These are phyloP conservation scores for Citrullus colocynthis DNA, from an alignment of 306 rosid genomes.

Conservation along the genomic window DNA sequence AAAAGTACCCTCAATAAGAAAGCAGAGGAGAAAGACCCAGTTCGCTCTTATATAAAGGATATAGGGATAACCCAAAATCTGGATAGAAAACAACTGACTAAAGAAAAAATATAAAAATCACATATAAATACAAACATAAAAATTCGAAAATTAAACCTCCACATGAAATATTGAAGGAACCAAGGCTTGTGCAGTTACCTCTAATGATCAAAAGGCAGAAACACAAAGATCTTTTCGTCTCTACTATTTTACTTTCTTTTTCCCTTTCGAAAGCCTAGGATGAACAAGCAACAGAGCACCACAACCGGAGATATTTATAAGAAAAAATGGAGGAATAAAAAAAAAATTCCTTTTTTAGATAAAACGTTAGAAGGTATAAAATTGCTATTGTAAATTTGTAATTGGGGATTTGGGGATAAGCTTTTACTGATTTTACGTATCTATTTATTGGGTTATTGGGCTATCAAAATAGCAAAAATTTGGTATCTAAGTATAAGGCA, in stretches of 20 bases:
- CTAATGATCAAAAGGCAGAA: conserved; percentile 16
- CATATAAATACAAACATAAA: neutral
- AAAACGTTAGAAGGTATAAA: neutral
- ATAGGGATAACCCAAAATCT: conserved; percentile 35
- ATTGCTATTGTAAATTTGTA: neutral
- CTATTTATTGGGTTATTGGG: neutral
- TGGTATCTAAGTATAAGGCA: neutral
- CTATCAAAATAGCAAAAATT: neutral
- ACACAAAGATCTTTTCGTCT: neutral
- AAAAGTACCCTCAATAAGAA: conserved; percentile 9
- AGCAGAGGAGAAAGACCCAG: conserved; percentile 7
- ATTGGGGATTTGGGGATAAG: neutral
- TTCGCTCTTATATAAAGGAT: conserved; percentile 10
- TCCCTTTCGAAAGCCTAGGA: neutral
- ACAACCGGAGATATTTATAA: neutral
- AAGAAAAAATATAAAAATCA: neutral
- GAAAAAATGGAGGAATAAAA: neutral
- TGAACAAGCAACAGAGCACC: neutral
- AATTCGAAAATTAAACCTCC: neutral
- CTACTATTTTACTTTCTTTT: neutral
- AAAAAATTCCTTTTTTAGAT: too few relatives aligned
- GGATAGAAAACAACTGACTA: conserved; percentile 26
- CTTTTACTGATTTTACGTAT: neutral
- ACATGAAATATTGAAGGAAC: neutral
- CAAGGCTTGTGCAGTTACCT: conserved; percentile 10